phyloP scores from a whole-genome alignment of 2,329 filamentous ascomycete genomes.

The Pezicula radicicola region DNA sequence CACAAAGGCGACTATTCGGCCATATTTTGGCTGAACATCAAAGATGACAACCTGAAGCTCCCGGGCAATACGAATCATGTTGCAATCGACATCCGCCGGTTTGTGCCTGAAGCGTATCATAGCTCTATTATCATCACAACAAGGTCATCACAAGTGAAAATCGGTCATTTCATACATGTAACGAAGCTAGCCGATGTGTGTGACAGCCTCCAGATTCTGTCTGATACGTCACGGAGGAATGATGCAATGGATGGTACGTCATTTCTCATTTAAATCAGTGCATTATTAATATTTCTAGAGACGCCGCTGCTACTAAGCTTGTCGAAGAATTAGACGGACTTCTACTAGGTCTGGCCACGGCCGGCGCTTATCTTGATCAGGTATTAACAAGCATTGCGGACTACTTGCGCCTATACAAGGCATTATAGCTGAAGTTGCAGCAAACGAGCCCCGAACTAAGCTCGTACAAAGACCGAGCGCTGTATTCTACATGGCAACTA shows the following conservation, averaged over 20 bases:
- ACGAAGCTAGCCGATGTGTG: conserved; percentile 4
- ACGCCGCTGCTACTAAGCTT: conserved; percentile 2
- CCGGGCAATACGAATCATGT: conserved; percentile 1
- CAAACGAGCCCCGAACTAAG: no score
- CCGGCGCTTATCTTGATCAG: neutral
- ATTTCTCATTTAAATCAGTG: no score
- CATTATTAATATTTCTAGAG: neutral
- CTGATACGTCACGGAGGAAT: conserved; percentile 1
- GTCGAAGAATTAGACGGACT: conserved; percentile 9
- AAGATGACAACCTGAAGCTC: conserved; percentile 22
- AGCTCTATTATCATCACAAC: conserved; percentile 10
- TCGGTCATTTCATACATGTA: conserved; percentile 2
- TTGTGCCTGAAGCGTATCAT: conserved; percentile 6
- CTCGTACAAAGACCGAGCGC: no score
- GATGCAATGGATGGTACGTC: conserved; percentile 1
- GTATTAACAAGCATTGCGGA: conserved; percentile 24
- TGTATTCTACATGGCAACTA: no score
- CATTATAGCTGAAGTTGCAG: no score
- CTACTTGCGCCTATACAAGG: conserved; percentile 41
- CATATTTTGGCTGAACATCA: conserved; percentile 43
- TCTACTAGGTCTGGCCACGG: neutral
- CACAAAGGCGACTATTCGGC: conserved; percentile 34
- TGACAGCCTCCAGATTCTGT: conserved; percentile 7
- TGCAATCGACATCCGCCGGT: conserved; percentile 3
- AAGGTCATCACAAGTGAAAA: conserved; percentile 4